phyloP scores from a whole-genome alignment of 2,329 filamentous ascomycete species.

The Aspergillus sp. region DNA sequence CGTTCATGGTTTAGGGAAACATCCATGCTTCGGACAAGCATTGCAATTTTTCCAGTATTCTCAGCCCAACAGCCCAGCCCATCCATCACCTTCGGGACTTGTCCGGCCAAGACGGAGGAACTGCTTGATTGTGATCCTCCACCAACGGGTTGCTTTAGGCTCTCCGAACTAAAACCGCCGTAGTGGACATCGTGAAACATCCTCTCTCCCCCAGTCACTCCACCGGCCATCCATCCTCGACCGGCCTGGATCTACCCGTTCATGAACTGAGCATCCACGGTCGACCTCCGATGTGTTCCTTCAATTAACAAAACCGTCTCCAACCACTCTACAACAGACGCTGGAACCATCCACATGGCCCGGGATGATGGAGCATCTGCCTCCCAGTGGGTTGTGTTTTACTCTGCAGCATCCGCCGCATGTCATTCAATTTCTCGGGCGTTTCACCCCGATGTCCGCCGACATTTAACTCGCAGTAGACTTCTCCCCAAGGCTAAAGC shows the following conservation, averaged over 20 bases:
- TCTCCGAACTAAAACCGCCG: slow-evolving; percentile 1
- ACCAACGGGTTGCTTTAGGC: not conserved
- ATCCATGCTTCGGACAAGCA: not conserved
- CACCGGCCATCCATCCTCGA: not conserved
- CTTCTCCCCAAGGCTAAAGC: not conserved
- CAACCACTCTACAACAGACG: not conserved
- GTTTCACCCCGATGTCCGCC: slow-evolving; percentile 4
- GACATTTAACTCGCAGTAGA: not conserved
- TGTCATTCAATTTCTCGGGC: not conserved
- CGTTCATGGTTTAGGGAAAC: not conserved
- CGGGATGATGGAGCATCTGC: not conserved
- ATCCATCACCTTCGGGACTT: not conserved
- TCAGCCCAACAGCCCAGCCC: not conserved
- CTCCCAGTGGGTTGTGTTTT: slow-evolving; percentile 3
- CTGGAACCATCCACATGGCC: not conserved
- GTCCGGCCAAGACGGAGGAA: slow-evolving; percentile 9
- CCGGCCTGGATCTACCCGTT: not conserved
- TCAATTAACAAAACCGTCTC: not conserved
- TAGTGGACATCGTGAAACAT: slow-evolving; percentile 8
- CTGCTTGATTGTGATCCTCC: not conserved
- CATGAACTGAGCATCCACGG: not conserved
- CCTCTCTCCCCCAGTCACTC: not conserved
- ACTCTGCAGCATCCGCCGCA: slow-evolving; percentile 3
- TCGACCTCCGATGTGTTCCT: not conserved
- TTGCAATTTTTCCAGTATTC: not conserved